phyloP scores from a whole-genome alignment of 352 stramenopile genomes.

The Globisporangium nodosum region DNA sequence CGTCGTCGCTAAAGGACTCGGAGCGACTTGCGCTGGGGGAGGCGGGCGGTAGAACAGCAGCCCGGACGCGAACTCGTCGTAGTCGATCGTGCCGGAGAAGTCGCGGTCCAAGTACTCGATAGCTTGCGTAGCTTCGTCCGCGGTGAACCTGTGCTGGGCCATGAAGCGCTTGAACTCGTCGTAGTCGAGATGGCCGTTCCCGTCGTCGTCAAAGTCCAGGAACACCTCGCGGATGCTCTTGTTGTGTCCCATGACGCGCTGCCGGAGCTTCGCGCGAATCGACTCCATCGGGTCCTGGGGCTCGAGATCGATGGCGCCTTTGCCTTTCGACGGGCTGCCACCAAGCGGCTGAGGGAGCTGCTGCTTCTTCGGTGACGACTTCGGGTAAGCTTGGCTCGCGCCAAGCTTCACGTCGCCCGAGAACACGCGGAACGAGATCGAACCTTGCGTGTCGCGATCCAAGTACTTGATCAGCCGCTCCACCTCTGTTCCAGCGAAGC shows the following conservation, averaged over 20 bases:
- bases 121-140: constrained; percentile 33
- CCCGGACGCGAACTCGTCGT: constrained; percentile 62
- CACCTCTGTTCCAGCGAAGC: constrained; percentile 41
- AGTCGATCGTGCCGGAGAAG: constrained; percentile 60
- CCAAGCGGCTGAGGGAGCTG: constrained; percentile 23
- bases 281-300: constrained; percentile 38
- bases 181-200: constrained; percentile 55
- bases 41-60: constrained; percentile 55
- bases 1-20: background rate
- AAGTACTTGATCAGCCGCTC: constrained; percentile 47
- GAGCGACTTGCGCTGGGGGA: constrained; percentile 9
- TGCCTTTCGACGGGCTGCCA: constrained; percentile 15
- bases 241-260: constrained; percentile 63
- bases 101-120: constrained; percentile 56
- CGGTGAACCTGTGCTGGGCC: constrained; percentile 46
- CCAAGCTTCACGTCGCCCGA: constrained; percentile 31
- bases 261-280: constrained; percentile 47
- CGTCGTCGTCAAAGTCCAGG: constrained; percentile 57
- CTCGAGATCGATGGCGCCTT: constrained; percentile 6
- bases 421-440: constrained; percentile 54
- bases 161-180: constrained; percentile 69
- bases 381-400: constrained; percentile 36
- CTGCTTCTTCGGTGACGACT: constrained; percentile 38
- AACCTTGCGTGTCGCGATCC: constrained; percentile 24
- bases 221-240: constrained; percentile 74